Evolutionary conservation across 441 rosid species (phyloP).

Genomic region (Aleurites moluccanus): DNA sequence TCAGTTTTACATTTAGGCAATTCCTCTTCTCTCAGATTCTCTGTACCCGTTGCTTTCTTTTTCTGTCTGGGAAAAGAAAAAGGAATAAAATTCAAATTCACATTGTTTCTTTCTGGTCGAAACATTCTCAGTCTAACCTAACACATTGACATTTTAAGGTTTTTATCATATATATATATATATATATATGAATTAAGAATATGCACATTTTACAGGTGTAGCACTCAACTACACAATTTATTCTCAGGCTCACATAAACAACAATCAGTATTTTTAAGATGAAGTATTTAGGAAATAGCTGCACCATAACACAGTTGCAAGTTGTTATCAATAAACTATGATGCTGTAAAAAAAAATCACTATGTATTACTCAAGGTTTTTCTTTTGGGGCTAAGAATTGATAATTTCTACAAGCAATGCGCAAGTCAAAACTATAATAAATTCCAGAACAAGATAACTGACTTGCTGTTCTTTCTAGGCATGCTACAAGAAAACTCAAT

Average conservation of each 20-base stretch:
- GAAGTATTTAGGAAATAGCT: background rate
- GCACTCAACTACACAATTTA: background rate
- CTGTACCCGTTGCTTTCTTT: no score
- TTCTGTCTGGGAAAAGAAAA: no score
- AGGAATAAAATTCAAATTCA: no score
- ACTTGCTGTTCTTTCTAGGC: background rate
- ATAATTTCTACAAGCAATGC: background rate
- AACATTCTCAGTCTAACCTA: no score
- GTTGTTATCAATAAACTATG: background rate
- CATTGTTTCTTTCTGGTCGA: no score
- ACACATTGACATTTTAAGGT: no score
- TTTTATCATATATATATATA: no score
- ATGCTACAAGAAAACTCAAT: background rate
- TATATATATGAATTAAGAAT: no score
- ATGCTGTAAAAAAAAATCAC: background rate
- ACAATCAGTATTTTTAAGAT: background rate
- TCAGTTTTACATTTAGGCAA: no score
- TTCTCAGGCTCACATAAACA: background rate
- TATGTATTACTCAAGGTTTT: background rate
- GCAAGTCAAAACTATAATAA: background rate
- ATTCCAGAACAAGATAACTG: background rate
- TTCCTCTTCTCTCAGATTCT: no score
- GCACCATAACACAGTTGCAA: background rate
- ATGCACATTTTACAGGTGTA: background rate
- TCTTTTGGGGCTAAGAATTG: conserved; percentile 3